phyloP scores from a whole-genome alignment of 75 land plant species.

The Cunninghamia lanceolata region DNA sequence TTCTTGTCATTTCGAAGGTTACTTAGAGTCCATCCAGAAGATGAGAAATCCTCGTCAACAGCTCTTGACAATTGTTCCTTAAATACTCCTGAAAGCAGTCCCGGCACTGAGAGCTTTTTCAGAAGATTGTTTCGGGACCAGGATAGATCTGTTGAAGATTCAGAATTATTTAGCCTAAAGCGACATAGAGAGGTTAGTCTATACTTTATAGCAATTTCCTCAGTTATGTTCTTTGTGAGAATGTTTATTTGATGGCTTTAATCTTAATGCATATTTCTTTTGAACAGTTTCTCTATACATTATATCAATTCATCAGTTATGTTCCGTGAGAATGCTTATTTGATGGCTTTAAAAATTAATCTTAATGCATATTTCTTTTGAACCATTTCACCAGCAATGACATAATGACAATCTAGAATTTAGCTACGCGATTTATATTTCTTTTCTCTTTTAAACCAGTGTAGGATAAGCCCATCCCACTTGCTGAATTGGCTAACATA shows the following conservation, averaged over 20 bases:
- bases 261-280: background rate
- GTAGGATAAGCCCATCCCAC: background rate
- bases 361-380: background rate
- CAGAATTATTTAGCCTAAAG: constrained; percentile 59
- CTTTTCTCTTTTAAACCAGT: background rate
- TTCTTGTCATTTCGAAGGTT: constrained; percentile 83
- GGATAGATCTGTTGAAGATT: constrained; percentile 77
- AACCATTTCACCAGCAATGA: background rate
- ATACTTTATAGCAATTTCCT: background rate
- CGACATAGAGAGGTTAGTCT: constrained; percentile 53
- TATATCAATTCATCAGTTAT: background rate
- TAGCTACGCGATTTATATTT: background rate
- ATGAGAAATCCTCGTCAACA: constrained; percentile 27
- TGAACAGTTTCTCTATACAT: background rate
- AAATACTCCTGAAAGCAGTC: constrained; percentile 64
- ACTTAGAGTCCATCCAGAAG: constrained; percentile 95
- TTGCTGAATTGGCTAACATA: background rate
- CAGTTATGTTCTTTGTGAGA: background rate
- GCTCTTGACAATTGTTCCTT: constrained; percentile 38
- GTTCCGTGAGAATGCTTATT: background rate
- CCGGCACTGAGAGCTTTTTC: constrained; percentile 89
- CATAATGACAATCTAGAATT: background rate
- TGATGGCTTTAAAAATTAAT: background rate
- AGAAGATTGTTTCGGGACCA: constrained; percentile 83
- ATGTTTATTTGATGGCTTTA: background rate